Conservation (phyloP, 306 rosid species). For the Morella rubra region DNA sequence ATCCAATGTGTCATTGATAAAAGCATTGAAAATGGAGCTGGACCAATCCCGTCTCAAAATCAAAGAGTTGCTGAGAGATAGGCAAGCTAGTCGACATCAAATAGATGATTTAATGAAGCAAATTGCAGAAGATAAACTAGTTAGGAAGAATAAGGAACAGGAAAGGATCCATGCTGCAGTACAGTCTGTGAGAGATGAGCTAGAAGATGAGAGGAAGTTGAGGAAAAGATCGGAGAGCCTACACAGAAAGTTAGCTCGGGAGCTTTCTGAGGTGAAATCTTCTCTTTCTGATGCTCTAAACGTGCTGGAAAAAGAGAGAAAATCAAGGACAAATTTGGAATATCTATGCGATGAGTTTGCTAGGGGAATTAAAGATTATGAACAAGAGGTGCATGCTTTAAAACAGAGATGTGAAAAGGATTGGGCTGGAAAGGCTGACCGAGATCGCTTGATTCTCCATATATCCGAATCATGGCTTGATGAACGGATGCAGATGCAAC, state of each 20-base stretch:
- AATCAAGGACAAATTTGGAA: slow-evolving; percentile 66
- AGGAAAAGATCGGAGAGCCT: slow-evolving; percentile 89
- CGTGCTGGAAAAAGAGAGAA: slow-evolving; percentile 73
- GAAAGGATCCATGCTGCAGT: slow-evolving; percentile 84
- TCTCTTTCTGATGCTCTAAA: slow-evolving; percentile 49
- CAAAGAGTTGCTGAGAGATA: slow-evolving; percentile 85
- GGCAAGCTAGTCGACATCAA: slow-evolving; percentile 82
- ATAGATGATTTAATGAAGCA: slow-evolving; percentile 83
- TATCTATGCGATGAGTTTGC: slow-evolving; percentile 88
- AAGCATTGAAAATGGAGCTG: slow-evolving; percentile 75
- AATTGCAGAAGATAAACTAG: slow-evolving; percentile 78
- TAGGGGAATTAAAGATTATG: slow-evolving; percentile 72
- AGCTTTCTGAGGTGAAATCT: slow-evolving; percentile 75
- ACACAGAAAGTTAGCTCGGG: slow-evolving; percentile 87
- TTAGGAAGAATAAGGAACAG: slow-evolving; percentile 85
- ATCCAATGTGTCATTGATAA: slow-evolving; percentile 74
- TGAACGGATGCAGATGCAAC: slow-evolving; percentile 90
- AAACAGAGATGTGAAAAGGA: slow-evolving; percentile 72
- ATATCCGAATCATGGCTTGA: slow-evolving; percentile 98
- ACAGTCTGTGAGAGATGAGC: slow-evolving; percentile 84
- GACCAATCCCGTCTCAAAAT: slow-evolving; percentile 67
- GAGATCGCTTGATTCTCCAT: slow-evolving; percentile 74
- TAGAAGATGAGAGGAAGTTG: slow-evolving; percentile 86
- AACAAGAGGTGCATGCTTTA: slow-evolving; percentile 66
- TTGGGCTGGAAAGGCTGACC: slow-evolving; percentile 53